Percentiles rank a stretch among this genome's conserved stretches.
Evolutionary conservation across 2,329 filamentous ascomycete species (phyloP).

Genomic region (Fusarium verrucosum): DNA sequence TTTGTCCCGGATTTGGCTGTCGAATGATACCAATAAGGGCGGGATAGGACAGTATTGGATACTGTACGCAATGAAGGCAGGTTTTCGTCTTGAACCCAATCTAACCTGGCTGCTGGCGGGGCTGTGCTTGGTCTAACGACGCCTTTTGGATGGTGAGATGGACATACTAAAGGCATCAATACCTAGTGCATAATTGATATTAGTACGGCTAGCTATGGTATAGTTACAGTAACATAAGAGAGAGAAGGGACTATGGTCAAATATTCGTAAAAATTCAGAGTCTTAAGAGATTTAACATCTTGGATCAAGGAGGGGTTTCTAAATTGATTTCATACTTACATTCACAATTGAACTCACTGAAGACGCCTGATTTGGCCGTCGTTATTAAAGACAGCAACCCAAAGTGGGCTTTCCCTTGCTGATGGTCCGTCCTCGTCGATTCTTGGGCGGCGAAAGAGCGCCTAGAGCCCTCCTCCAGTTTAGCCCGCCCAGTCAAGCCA

Average conservation of each 20-base stretch:
- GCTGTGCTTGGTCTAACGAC: constrained; percentile 14
- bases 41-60: constrained; percentile 10
- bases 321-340: background rate
- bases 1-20: background rate
- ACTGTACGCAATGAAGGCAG: constrained; percentile 12
- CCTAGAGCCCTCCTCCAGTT: constrained; percentile 27
- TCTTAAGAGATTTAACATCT: background rate
- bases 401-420: constrained; percentile 22
- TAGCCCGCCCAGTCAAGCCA: constrained; percentile 27
- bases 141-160: constrained; percentile 7
- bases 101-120: constrained; percentile 3
- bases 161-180: background rate
- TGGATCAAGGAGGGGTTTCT: background rate
- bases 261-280: background rate
- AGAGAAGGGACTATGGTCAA: background rate
- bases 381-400: constrained; percentile 11
- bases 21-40: background rate
- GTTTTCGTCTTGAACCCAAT: constrained; percentile 10
- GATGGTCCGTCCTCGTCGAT: constrained; percentile 17
- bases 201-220: too few species aligned
- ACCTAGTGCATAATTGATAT: background rate
- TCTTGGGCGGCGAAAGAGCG: constrained; percentile 23
- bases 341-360: constrained; percentile 16
- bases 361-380: constrained; percentile 21
- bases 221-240: background rate